A percentile compares a stretch with the other conserved stretches of the same genome.
These are phyloP conservation scores for Aphanomyces euteiches DNA, from an alignment of 352 stramenopile genomes.

Conservation along the genomic window DNA sequence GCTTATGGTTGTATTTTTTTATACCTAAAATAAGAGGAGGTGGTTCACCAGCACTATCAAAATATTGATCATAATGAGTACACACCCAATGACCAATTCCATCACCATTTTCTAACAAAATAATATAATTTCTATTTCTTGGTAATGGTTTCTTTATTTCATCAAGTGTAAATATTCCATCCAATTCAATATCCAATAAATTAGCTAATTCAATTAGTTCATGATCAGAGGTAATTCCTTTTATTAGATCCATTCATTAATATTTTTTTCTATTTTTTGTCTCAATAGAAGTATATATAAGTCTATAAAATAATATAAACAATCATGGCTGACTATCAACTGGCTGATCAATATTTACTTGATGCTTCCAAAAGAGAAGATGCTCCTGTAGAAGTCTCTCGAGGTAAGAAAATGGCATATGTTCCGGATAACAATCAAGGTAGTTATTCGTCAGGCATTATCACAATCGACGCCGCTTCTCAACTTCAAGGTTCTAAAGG, in stretches of 20 bases:
- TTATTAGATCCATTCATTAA: conserved; percentile 5
- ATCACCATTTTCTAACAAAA: background rate
- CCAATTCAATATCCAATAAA: conserved; percentile 1
- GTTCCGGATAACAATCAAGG: too few relatives aligned
- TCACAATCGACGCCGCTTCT: too few relatives aligned
- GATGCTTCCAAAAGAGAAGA: too few relatives aligned
- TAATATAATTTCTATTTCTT: background rate
- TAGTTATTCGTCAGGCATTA: too few relatives aligned
- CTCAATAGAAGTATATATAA: too few relatives aligned
- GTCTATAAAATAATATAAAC: too few relatives aligned
- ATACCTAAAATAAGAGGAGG: background rate
- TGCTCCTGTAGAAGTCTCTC: too few relatives aligned
- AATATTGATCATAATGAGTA: background rate
- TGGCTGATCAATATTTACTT: too few relatives aligned
- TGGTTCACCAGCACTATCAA: background rate
- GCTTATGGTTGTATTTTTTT: background rate
- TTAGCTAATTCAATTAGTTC: background rate
- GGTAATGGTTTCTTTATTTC: background rate
- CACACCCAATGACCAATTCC: background rate
- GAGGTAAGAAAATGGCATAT: too few relatives aligned
- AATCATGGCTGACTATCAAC: too few relatives aligned
- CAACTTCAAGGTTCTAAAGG: too few relatives aligned
- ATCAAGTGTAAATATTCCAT: conserved; percentile 5
- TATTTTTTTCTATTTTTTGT: too few relatives aligned
- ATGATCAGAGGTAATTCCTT: conserved; percentile 1